Evolutionary conservation across 768 basidiomycete species (phyloP), one percentile per base, ranked within the genome.

Genomic region (Tylopilus felleus): DNA sequence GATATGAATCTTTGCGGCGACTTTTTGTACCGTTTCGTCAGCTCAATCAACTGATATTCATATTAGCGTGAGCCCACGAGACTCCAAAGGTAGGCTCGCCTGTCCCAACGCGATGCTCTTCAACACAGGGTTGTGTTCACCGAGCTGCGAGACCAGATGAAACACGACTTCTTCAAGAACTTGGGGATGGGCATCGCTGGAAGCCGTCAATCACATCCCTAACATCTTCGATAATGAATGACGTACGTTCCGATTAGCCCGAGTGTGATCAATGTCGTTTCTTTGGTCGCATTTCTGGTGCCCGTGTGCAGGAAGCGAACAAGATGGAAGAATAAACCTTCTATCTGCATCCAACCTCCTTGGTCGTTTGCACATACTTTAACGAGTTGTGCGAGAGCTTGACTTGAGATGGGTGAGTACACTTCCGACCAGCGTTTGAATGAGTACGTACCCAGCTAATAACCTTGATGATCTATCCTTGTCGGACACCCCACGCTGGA

Each of bases 101-200:
- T 91, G 86, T 64, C 79, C 78, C 58, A 79, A 80, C 1, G 88
- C 88, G 16, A 77, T 75, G 22, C 86, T 86, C 67, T 81, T 87
- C 28, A 94, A 60, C 6, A 88, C 77, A 3, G 83, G 81, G 58
- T 90, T 93, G 31, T 74, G 67, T 54, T 83, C 77, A 1, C 83
- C 88, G 8, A 93, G 71, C 49, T 86, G 86, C 3, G 80, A 77
- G 19, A 91, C 77, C 4, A 93, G 69, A 47, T 84, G 77, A 51
- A 76, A 81, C 3, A 91, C 63, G 12, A 79, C 79, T 52, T 81
- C 80, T 19, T 82, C 79, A 21, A 91, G 70, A 27, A 85, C 65
- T 43, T 83, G 79, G 5, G 65, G 55, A 49, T 82, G 77, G 19
- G 76, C 67, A 10, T 76, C 71, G 49, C 85, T 87, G 50, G 12